Evolutionary conservation across 208 protist genomes (phyloP).

Genomic region (Crithidia expoeki): DNA sequence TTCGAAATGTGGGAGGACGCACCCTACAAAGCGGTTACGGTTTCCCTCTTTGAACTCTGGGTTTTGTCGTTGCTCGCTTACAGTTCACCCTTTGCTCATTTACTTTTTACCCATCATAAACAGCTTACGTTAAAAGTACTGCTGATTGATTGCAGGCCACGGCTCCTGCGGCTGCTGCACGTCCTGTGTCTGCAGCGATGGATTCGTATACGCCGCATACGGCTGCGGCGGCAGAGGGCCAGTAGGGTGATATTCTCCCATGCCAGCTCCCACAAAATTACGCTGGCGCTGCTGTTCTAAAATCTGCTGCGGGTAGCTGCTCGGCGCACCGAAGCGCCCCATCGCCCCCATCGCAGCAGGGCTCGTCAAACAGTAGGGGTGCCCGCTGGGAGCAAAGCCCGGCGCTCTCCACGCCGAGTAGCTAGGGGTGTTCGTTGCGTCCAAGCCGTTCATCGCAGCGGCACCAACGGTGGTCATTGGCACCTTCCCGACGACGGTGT

Average conservation of each 20-base stretch:
- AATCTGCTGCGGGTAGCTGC: not conserved
- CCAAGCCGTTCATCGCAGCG: conserved; percentile 1
- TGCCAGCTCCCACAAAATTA: not conserved
- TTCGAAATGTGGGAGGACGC: no score
- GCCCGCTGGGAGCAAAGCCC: not conserved
- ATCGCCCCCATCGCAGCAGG: not conserved
- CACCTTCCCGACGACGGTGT: not conserved
- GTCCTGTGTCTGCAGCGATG: not conserved
- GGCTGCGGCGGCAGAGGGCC: not conserved
- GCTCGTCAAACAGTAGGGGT: not conserved
- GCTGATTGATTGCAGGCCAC: not conserved
- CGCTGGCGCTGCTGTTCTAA: conserved; percentile 8
- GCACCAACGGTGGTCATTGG: not conserved
- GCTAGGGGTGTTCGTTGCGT: not conserved
- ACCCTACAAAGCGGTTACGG: no score
- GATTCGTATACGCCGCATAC: not conserved
- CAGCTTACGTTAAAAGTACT: not conserved
- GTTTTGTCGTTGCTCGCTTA: no score
- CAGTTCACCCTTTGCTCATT: no score
- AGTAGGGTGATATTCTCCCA: not conserved
- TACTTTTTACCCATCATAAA: not conserved
- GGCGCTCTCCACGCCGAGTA: not conserved
- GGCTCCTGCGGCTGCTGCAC: not conserved
- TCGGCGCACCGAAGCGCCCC: not conserved
- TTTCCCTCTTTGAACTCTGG: no score